Percentiles rank a stretch among this genome's conserved stretches.
phyloP scores from a whole-genome alignment of 768 basidiomycete species.

The Trametes elegans region DNA sequence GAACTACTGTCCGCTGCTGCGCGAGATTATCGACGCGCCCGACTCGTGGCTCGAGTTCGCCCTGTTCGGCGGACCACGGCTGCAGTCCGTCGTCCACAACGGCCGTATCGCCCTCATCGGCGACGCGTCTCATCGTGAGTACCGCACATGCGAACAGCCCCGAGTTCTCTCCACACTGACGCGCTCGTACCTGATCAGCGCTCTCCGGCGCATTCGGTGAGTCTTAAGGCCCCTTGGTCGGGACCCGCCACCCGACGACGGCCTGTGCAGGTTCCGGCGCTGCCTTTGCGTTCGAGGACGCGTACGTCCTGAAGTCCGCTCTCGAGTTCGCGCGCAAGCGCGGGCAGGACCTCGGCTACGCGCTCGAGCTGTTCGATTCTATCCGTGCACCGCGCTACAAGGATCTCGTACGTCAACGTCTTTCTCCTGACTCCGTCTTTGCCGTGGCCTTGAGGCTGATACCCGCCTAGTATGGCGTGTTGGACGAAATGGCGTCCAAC shows the following conservation, averaged over 20 bases:
- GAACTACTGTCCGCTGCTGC: neutral
- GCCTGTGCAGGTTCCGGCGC: neutral
- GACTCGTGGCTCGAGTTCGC: neutral
- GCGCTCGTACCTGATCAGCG: neutral
- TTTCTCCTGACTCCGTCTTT: neutral
- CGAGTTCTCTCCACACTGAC: neutral
- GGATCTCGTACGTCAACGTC: neutral
- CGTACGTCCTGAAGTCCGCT: neutral
- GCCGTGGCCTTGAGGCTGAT: too few species aligned
- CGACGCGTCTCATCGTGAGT: neutral
- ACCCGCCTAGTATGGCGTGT: neutral
- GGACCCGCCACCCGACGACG: neutral
- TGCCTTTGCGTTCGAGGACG: neutral
- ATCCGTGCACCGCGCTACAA: neutral
- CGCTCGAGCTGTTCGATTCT: neutral
- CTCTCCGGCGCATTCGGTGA: neutral
- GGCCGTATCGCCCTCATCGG: neutral
- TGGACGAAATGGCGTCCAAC: neutral
- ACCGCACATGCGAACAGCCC: neutral
- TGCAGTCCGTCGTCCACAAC: neutral
- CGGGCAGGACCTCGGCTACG: neutral
- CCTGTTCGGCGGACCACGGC: neutral
- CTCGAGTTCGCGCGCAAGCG: neutral
- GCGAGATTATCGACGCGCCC: neutral
- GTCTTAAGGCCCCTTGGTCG: too few species aligned